Evolutionary conservation across 805 yeast species (phyloP), one percentile per base, ranked within the genome.

Genomic region (Hanseniaspora clermontiae): DNA sequence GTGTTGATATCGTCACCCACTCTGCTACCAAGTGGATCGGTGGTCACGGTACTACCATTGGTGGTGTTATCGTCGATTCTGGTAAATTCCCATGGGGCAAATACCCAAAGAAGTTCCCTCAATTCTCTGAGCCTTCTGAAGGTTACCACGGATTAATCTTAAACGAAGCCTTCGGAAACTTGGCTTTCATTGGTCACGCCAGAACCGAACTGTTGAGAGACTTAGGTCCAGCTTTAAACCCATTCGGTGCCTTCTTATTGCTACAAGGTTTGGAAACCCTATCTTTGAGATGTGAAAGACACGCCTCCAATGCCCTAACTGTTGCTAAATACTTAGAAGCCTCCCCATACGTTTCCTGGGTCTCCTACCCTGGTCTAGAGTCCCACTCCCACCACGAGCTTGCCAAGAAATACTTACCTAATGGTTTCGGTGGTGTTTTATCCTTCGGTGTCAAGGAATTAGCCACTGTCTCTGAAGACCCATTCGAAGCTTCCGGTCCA

Each of bases 11-110:
- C 61, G 84, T 91, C 37, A 85, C 85, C 20, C 96, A 90, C 70
- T 89, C 96, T 59, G 96, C 96, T 56, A 90, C 97, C 59, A 90
- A 90, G 71, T 91, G 96, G 96, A 90, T 90, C 62, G 95, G 95
- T 61, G 97, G 97, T 59, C 97, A 90, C 68, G 97, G 97, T 67
- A 88, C 86, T 57, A 87, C 96, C 46, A 83, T 90, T 70, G 97
- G 85, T 55, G 97, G 97, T 76, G 86, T 83, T 54, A 77, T 91
- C 61, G 77, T 91, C 49, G 96, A 91, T 69, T 80, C 89, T 39
- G 96, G 97, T 62, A 90, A 85, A 51, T 91, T 91, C 77, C 95
- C 91, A 65, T 91, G 95, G 90, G 74, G 78, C 58, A 79, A 87
- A 60, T 79, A 86, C 72, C 91, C 93, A 47, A 82, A 84, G 66